Conservation (phyloP, 192 early-diverging fungal genomes). For the Coemansia biformis region DNA sequence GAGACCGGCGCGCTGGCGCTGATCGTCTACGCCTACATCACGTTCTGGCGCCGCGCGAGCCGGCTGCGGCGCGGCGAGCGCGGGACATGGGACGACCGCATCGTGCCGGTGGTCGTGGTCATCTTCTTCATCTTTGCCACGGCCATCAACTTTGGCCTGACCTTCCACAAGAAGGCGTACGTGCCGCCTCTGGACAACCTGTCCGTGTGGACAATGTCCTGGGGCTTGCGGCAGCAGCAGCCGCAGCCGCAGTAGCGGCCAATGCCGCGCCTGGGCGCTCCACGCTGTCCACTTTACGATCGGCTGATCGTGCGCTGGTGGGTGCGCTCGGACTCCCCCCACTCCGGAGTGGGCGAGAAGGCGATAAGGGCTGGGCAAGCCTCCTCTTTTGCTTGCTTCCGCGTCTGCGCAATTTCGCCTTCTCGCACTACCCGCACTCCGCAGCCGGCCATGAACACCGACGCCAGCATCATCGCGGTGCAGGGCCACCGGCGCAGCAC, state of each 20-base stretch:
- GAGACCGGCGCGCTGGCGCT: slow-evolving; percentile 44
- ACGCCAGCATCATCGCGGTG: slow-evolving; percentile 45
- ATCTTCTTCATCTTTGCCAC: slow-evolving; percentile 48
- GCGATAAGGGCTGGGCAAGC: too few species aligned
- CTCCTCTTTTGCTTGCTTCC: background rate
- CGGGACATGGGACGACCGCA: slow-evolving; percentile 48
- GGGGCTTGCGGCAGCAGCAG: slow-evolving; percentile 17
- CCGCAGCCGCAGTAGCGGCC: slow-evolving; percentile 2
- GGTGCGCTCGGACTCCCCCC: too few species aligned
- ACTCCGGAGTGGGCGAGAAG: too few species aligned
- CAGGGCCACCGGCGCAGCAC: slow-evolving; percentile 35
- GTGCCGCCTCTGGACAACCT: slow-evolving; percentile 42
- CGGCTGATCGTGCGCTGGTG: too few species aligned
- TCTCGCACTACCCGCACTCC: background rate
- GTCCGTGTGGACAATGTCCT: slow-evolving; percentile 56
- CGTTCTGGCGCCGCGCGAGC: slow-evolving; percentile 47
- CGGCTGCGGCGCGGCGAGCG: slow-evolving; percentile 45
- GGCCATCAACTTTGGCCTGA: slow-evolving; percentile 53
- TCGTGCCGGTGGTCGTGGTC: slow-evolving; percentile 42
- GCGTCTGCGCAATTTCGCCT: background rate
- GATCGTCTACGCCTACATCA: slow-evolving; percentile 48
- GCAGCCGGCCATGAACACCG: slow-evolving; percentile 20
- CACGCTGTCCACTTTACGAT: too few species aligned
- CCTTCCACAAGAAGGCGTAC: slow-evolving; percentile 52
- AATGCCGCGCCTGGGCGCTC: too few species aligned